Base-by-base conservation (phyloP, 2,329 filamentous ascomycete species). In the Epichloe gansuensis region DNA sequence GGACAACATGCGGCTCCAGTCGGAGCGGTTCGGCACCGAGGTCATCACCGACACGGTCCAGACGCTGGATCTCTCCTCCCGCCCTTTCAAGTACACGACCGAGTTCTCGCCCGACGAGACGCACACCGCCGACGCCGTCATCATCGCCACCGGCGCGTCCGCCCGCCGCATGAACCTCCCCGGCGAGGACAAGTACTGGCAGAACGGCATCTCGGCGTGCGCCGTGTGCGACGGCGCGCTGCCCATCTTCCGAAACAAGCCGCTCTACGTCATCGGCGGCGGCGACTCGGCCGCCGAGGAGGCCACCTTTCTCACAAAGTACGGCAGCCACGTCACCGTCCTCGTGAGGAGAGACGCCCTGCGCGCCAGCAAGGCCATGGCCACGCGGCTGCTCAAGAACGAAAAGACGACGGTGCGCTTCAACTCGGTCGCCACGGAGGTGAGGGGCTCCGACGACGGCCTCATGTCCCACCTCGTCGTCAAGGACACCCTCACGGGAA, bases 211-310 rank as follows among this genome's bases (percentile, higher is more conserved):
- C 66, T 93, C 86, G 50, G 93, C 93, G 48, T 98, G 93, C 71
- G 93, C 93, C 36, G 93, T 98, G 47, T 98, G 93, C 72, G 93
- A 98, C 66, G 93, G 93, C 57, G 93, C 90, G 48, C 85, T 97
- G 46, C 93, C 93, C 55, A 96, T 98, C 69, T 98, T 95, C 83
- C 81, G 91, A 61, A 89, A 96, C 71, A 95, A 95, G 78, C 91
- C 87, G 8, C 77, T 98, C 51, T 88, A 91, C 41, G 93, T 98
- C 48, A 96, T 98, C 58, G 93, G 93, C 57, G 94, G 93, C 57
- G 93, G 93, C 63, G 93, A 98, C 72, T 95, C 88, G 15, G 93
- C 93, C 17, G 93, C 94, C 31, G 94, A 98, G 73, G 93, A 98
- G 78, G 89, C 90, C 52, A 85, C 95, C 61, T 98, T 96, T 75